Conservation (phyloP, 345 rosid genomes). For the Xanthoceras sorbifolium region DNA sequence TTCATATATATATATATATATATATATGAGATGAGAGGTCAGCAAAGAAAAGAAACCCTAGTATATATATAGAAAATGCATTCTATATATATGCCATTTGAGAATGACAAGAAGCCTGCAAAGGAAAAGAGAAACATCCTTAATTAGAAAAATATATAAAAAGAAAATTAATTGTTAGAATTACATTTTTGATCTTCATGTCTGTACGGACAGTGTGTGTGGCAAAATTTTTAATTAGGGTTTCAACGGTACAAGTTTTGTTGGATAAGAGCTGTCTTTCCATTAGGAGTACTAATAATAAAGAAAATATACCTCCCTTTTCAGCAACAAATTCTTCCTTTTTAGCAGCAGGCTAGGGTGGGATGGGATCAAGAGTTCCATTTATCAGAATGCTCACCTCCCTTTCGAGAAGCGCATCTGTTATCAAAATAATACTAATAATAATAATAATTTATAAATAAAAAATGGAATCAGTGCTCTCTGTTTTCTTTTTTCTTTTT, state of each 20-base stretch:
- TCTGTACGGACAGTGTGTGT: slow-evolving; percentile 21
- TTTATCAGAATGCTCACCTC: not conserved
- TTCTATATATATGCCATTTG: not conserved
- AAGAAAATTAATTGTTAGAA: not conserved
- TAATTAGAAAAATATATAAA: not conserved
- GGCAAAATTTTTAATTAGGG: not conserved
- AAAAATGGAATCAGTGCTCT: too few relatives aligned
- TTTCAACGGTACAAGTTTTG: not conserved
- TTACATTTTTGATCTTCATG: not conserved
- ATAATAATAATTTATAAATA: not conserved
- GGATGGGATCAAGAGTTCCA: slow-evolving; percentile 6
- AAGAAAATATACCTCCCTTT: not conserved
- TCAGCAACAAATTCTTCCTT: not conserved
- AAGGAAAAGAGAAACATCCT: not conserved
- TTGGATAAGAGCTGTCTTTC: slow-evolving; percentile 25
- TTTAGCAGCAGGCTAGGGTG: slow-evolving; percentile 11
- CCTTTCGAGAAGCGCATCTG: slow-evolving; percentile 24
- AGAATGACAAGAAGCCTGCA: not conserved
- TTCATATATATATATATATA: too few relatives aligned
- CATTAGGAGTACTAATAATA: not conserved
- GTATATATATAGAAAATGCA: not conserved
- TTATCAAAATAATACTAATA: not conserved
- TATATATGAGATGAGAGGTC: too few relatives aligned
- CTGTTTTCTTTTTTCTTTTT: not conserved
- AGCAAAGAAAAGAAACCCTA: not conserved